phyloP scores from a whole-genome alignment of 1,139 yeast species.

The Hyphopichia fennica region DNA sequence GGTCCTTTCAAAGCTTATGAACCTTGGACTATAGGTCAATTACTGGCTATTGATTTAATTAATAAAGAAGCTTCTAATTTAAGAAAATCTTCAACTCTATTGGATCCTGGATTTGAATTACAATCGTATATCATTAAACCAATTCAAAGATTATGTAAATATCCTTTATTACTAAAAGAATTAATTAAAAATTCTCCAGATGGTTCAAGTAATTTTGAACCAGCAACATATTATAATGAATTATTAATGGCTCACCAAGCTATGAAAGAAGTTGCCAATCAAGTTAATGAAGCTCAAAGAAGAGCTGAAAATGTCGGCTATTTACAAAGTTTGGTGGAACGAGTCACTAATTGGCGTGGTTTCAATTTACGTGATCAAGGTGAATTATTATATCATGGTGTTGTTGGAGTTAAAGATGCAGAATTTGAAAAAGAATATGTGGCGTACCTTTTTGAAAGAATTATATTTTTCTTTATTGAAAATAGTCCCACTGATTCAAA shows the following conservation, averaged over 20 bases:
- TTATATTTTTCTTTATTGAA: slow-evolving; percentile 75
- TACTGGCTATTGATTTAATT: slow-evolving; percentile 81
- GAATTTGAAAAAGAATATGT: slow-evolving; percentile 87
- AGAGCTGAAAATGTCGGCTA: slow-evolving; percentile 82
- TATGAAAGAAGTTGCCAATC: slow-evolving; percentile 66
- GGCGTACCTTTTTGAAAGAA: slow-evolving; percentile 85
- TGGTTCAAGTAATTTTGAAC: slow-evolving; percentile 16
- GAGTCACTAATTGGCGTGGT: slow-evolving; percentile 94
- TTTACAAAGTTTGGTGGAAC: slow-evolving; percentile 63
- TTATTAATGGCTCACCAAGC: slow-evolving; percentile 68
- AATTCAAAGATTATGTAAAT: slow-evolving; percentile 90
- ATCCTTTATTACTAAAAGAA: slow-evolving; percentile 80
- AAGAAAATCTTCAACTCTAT: slow-evolving; percentile 55
- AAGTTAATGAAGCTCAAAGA: slow-evolving; percentile 92
- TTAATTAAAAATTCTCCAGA: slow-evolving; percentile 60
- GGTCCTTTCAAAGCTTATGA: slow-evolving; percentile 87
- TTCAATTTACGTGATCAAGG: slow-evolving; percentile 83
- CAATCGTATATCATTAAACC: slow-evolving; percentile 92
- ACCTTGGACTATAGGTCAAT: slow-evolving; percentile 86
- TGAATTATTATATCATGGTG: slow-evolving; percentile 74
- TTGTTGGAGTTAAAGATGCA: slow-evolving; percentile 71
- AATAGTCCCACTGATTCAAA: slow-evolving; percentile 22
- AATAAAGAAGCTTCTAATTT: slow-evolving; percentile 61
- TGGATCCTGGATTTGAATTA: slow-evolving; percentile 86
- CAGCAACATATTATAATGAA: slow-evolving; percentile 50